A percentile compares a stretch with the other conserved stretches of the same genome.
These are phyloP conservation scores for Macroventuria anomochaeta DNA, from an alignment of 2,329 filamentous ascomycete genomes.

Conservation along the genomic window DNA sequence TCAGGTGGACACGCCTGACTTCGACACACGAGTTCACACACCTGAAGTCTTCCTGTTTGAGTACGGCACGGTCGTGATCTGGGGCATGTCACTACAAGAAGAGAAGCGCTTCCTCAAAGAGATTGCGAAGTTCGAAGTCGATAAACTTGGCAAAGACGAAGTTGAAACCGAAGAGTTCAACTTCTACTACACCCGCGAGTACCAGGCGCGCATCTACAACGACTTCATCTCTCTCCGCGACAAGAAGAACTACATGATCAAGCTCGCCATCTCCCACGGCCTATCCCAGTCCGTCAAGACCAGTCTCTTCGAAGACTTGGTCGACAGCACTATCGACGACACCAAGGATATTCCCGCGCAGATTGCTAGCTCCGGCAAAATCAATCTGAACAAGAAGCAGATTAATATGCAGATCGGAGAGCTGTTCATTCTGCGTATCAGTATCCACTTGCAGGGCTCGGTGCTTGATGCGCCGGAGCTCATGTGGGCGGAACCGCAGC, in stretches of 20 bases:
- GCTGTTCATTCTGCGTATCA: slow-evolving; percentile 95
- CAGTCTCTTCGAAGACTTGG: slow-evolving; percentile 92
- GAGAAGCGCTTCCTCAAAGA: slow-evolving; percentile 93
- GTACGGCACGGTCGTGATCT: slow-evolving; percentile 96
- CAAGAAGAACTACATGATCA: slow-evolving; percentile 97
- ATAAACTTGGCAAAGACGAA: slow-evolving; percentile 86
- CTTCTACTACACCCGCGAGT: slow-evolving; percentile 98
- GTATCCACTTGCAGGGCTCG: slow-evolving; percentile 95
- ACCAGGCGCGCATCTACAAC: slow-evolving; percentile 98
- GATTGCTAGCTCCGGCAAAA: slow-evolving; percentile 90
- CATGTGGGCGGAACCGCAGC: slow-evolving; percentile 97
- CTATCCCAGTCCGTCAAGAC: slow-evolving; percentile 97
- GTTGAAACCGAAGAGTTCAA: slow-evolving; percentile 98
- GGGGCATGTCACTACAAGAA: slow-evolving; percentile 93
- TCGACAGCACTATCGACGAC: slow-evolving; percentile 89
- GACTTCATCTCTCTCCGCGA: slow-evolving; percentile 96
- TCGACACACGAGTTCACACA: slow-evolving; percentile 87
- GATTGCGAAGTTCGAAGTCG: slow-evolving; percentile 89
- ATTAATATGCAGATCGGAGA: slow-evolving; percentile 99
- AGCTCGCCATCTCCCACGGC: slow-evolving; percentile 94
- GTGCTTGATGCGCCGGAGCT: slow-evolving; percentile 96
- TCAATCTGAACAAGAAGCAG: slow-evolving; percentile 82
- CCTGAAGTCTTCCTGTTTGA: slow-evolving; percentile 96
- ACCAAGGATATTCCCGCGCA: slow-evolving; percentile 93
- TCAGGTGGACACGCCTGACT: slow-evolving; percentile 64